These are phyloP conservation scores for Penicillium griseofulvum DNA, from an alignment of 2,329 filamentous ascomycete species.

Conservation along the genomic window DNA sequence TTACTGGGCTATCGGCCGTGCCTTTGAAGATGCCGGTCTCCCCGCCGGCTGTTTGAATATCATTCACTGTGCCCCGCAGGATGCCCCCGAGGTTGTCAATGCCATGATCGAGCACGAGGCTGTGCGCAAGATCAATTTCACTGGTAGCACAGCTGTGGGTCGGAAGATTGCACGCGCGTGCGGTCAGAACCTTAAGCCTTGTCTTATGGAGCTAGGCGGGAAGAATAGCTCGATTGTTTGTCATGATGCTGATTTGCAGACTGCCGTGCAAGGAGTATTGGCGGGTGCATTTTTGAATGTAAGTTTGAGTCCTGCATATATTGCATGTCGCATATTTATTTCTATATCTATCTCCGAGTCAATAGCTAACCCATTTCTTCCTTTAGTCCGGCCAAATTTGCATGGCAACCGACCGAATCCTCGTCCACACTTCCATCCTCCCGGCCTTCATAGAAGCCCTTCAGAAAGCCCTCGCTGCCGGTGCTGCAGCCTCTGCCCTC, in stretches of 20 bases:
- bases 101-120: slow-evolving; percentile 63
- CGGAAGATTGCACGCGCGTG: slow-evolving; percentile 65
- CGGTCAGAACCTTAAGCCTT: slow-evolving; percentile 71
- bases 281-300: slow-evolving; percentile 37
- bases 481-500: slow-evolving; percentile 32
- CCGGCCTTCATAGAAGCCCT: slow-evolving; percentile 53
- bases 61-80: slow-evolving; percentile 58
- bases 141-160: slow-evolving; percentile 67
- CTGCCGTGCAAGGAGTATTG: slow-evolving; percentile 49
- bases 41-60: slow-evolving; percentile 73
- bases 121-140: slow-evolving; percentile 73
- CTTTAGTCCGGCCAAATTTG: slow-evolving; percentile 69
- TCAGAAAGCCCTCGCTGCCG: slow-evolving; percentile 41
- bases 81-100: slow-evolving; percentile 66
- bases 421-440: slow-evolving; percentile 57
- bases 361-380: not conserved
- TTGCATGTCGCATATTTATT: not conserved
- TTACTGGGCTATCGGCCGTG: slow-evolving; percentile 59
- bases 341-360: not conserved
- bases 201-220: slow-evolving; percentile 76
- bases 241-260: slow-evolving; percentile 71
- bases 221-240: slow-evolving; percentile 77
- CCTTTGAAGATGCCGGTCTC: slow-evolving; percentile 69
- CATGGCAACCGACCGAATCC: slow-evolving; percentile 75
- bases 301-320: not conserved